Evolutionary conservation across 129 eudicot species (phyloP), one percentile per base, ranked within the genome.

Genomic region (Cynara cardunculus): DNA sequence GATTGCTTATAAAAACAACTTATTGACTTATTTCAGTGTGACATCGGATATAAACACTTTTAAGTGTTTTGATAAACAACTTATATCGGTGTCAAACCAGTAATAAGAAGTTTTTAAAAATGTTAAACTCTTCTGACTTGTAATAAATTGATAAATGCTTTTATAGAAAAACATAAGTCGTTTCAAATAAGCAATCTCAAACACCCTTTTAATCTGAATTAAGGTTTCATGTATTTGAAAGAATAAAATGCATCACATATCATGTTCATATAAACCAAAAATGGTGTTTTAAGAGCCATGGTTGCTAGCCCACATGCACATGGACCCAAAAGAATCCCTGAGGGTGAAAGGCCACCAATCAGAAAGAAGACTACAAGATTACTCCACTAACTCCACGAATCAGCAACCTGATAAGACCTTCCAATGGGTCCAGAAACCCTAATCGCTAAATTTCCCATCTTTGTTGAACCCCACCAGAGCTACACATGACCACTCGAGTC

Each of bases 271-370:
- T 18, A 74, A 34, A 71, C 79, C 75, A 80, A 72, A 72, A 46
- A 65, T 11, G 44, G 71, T 68, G 69, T 71, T 30, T 73, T 25
- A 64, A 13, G 10, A 28, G 56, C 84, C 30, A 30, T 18, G 31
- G 69, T 62, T 71, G 49, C 85, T 49, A 65, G 73, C 85, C 85
- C 90, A 79, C 84, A 74, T 25, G 56, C 44, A 24, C 21, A 71
- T 27, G 83, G 89, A 71, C 91, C 97, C 83, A 86, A 9, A 76
- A 80, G 73, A 92, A 89, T 89, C 94, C 84, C 44, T 25, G 66
- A 78, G 22, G 27, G 25, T 21, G 87, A 74, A 80, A 30, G 25
- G 7, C 64, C 24, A 61, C 94, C 94, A 90, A 87, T 92, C 77
- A 84, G 59, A 87, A 79, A 3, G 67, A 77, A 83, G 81, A n/a